Evolutionary conservation across 2,329 filamentous ascomycete genomes (phyloP).

Genomic region (Botryotinia globosa): DNA sequence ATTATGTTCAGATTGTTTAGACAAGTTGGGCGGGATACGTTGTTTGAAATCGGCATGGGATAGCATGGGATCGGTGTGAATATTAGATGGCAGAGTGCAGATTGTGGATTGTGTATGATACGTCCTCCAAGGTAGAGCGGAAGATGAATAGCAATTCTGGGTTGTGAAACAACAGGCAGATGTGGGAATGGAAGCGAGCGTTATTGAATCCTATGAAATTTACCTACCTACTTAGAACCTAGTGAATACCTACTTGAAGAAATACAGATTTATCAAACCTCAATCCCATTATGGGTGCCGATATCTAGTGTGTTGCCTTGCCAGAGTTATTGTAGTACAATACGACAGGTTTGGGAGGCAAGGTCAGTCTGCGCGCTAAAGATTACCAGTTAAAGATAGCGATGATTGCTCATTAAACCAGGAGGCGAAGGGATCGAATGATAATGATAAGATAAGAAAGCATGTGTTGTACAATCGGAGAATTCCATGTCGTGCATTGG

Average conservation of each 20-base stretch:
- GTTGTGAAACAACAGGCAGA: neutral
- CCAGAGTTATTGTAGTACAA: neutral
- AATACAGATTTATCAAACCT: neutral
- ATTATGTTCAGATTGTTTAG: conserved; percentile 68
- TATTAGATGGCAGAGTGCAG: neutral
- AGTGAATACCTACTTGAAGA: neutral
- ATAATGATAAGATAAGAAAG: neutral
- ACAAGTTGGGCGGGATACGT: conserved; percentile 10
- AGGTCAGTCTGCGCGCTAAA: neutral
- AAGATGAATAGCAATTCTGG: neutral
- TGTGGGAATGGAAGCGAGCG: neutral
- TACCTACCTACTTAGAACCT: neutral
- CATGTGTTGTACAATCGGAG: neutral
- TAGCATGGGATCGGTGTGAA: neutral
- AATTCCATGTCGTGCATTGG: neutral
- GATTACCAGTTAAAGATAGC: neutral
- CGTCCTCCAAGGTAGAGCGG: neutral
- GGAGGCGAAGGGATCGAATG: neutral
- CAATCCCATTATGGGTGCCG: neutral
- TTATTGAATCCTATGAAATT: neutral
- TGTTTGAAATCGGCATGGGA: neutral
- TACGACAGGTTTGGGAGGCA: neutral
- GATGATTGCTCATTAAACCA: neutral
- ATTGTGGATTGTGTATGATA: neutral
- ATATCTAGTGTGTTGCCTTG: neutral